These are phyloP conservation scores for Penicillium bovifimosum DNA, from an alignment of 495 filamentous ascomycete species.

Conservation along the genomic window DNA sequence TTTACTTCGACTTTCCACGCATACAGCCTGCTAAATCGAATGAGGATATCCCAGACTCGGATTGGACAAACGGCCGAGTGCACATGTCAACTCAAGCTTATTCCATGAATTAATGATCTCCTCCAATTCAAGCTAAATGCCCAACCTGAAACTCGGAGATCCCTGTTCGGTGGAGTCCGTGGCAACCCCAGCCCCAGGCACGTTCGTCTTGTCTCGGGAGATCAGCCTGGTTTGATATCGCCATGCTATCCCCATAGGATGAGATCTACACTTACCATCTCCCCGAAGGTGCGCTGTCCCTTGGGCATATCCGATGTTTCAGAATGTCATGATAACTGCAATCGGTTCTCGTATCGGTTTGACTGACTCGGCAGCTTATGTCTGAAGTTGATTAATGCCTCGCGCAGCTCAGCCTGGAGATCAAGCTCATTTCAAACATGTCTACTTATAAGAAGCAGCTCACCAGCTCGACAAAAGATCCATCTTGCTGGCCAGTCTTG, in stretches of 20 bases:
- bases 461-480: neutral
- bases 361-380: neutral
- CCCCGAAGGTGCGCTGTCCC: slow-evolving; percentile 6
- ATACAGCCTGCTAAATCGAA: neutral
- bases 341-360: slow-evolving; percentile 5
- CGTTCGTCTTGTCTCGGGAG: slow-evolving; percentile 13
- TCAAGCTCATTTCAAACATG: neutral
- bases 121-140: neutral
- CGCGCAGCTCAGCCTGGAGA: neutral
- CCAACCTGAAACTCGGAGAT: slow-evolving; percentile 21
- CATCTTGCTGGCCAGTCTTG: slow-evolving; percentile 15
- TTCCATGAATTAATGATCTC: slow-evolving; percentile 2
- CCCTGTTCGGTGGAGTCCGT: slow-evolving; percentile 21
- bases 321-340: slow-evolving; percentile 4
- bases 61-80: neutral
- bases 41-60: neutral
- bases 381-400: slow-evolving; percentile 20
- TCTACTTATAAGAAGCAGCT: slow-evolving; percentile 8
- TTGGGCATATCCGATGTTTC: slow-evolving; percentile 16
- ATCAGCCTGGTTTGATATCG: neutral
- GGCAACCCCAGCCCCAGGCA: slow-evolving; percentile 14
- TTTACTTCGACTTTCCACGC: neutral
- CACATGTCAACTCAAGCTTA: neutral
- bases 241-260: neutral
- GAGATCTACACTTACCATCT: neutral